A percentile compares a stretch with the other conserved stretches of the same genome.
phyloP scores from a whole-genome alignment of 2,329 filamentous ascomycete genomes.

The Aspergillus persii region DNA sequence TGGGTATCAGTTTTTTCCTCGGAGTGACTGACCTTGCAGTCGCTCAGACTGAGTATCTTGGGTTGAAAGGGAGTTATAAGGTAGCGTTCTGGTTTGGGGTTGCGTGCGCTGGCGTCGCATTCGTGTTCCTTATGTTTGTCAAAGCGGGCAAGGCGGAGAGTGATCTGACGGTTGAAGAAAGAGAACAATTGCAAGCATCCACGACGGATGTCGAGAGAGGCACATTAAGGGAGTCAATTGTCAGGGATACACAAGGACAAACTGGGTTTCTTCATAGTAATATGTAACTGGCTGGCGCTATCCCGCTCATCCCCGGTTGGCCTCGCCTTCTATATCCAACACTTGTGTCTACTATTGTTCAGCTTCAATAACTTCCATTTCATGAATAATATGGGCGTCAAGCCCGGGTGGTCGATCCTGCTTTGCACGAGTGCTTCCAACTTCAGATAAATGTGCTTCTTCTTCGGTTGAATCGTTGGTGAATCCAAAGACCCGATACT shows the following conservation, averaged over 20 bases:
- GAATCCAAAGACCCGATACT: no score
- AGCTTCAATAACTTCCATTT: no score
- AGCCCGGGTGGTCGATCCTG: no score
- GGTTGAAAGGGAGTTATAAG: slow-evolving; percentile 7
- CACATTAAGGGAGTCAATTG: not conserved
- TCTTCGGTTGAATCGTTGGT: no score
- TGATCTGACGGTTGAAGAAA: not conserved
- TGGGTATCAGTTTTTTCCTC: slow-evolving; percentile 10
- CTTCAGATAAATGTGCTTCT: no score
- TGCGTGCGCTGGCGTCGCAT: not conserved
- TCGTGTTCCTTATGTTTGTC: not conserved
- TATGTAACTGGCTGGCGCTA: no score
- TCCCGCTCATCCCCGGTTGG: no score
- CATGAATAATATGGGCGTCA: no score
- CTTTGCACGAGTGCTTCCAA: no score
- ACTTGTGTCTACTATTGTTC: no score
- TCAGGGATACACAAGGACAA: not conserved
- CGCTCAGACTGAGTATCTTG: slow-evolving; percentile 1
- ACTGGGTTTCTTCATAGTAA: no score
- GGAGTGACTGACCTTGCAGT: slow-evolving; percentile 6
- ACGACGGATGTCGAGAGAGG: not conserved
- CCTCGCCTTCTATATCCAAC: no score
- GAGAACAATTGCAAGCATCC: not conserved
- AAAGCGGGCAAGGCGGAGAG: not conserved
- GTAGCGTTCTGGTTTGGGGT: slow-evolving; percentile 13